Conservation (phyloP, 208 protist genomes). For the Acanthamoeba comandoni region DNA sequence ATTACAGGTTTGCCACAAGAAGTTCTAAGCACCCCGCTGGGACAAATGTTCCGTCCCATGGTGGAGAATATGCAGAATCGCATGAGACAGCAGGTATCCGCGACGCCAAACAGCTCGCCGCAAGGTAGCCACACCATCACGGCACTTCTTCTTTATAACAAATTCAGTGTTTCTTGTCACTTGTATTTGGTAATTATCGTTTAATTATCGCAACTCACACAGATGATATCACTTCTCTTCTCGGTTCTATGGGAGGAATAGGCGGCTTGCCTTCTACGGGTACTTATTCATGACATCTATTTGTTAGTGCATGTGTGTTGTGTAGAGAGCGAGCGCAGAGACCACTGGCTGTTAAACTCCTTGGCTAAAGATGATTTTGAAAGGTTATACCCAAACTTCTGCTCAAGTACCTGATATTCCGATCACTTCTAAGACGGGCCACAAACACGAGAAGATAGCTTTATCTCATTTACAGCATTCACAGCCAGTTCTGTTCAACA, state of each 20-base stretch:
- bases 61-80: conserved; percentile 70
- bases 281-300: neutral
- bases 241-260: neutral
- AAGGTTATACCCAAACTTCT: neutral
- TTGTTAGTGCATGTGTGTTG: neutral
- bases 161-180: neutral
- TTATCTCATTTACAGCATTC: conserved; percentile 22
- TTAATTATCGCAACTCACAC: neutral
- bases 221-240: neutral
- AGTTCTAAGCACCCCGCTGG: conserved; percentile 49
- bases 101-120: neutral
- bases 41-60: conserved; percentile 59
- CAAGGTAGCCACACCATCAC: neutral
- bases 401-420: neutral
- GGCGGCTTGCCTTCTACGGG: neutral
- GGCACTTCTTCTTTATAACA: neutral
- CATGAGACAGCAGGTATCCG: conserved; percentile 31
- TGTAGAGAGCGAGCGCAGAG: neutral
- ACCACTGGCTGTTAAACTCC: neutral
- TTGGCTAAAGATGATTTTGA: neutral
- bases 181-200: neutral
- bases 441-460: conserved; percentile 18
- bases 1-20: conserved; percentile 70
- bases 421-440: neutral
- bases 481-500: conserved; percentile 57